Evolutionary conservation across 2,329 filamentous ascomycete species (phyloP).

Genomic region (Plectosphaerella cucumerina): DNA sequence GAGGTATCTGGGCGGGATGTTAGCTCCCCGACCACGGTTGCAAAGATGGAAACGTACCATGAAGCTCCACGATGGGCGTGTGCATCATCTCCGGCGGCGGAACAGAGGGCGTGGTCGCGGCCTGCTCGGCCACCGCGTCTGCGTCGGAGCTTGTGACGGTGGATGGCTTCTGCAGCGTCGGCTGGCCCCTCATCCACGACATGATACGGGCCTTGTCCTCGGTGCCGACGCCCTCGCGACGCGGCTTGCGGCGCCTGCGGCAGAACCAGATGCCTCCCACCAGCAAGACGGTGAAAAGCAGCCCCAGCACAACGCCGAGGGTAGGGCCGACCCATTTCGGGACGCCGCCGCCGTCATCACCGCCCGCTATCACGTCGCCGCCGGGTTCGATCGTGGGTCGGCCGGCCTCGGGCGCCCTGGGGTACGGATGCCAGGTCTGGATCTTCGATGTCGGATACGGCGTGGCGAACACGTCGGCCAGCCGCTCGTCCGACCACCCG

Average conservation of each 20-base stretch:
- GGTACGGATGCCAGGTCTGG: slow-evolving; percentile 57
- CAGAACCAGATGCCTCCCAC: slow-evolving; percentile 47
- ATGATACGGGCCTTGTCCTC: slow-evolving; percentile 45
- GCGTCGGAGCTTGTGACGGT: slow-evolving; percentile 38
- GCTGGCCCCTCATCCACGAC: slow-evolving; percentile 48
- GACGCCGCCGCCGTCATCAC: slow-evolving; percentile 30
- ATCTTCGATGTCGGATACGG: slow-evolving; percentile 55
- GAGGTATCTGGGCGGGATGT: slow-evolving; percentile 32
- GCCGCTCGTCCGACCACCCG: slow-evolving; percentile 45
- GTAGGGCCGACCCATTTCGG: slow-evolving; percentile 58
- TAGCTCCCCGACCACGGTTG: neutral
- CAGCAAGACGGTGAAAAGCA: slow-evolving; percentile 49
- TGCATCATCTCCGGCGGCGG: slow-evolving; percentile 33
- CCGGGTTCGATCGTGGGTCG: slow-evolving; percentile 12
- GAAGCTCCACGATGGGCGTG: slow-evolving; percentile 41
- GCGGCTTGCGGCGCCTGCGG: slow-evolving; percentile 45
- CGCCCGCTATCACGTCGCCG: neutral
- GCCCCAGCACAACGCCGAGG: slow-evolving; percentile 56
- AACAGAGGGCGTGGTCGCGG: neutral
- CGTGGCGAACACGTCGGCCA: slow-evolving; percentile 49
- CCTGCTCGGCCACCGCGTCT: slow-evolving; percentile 32
- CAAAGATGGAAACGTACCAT: slow-evolving; percentile 32
- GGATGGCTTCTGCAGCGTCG: slow-evolving; percentile 34
- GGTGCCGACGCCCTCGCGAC: slow-evolving; percentile 31
- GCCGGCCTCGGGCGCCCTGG: slow-evolving; percentile 23